A percentile compares a stretch with the other conserved stretches of the same genome.
phyloP scores from a whole-genome alignment of 2,329 filamentous ascomycete genomes.

The Stachybotrys elegans region DNA sequence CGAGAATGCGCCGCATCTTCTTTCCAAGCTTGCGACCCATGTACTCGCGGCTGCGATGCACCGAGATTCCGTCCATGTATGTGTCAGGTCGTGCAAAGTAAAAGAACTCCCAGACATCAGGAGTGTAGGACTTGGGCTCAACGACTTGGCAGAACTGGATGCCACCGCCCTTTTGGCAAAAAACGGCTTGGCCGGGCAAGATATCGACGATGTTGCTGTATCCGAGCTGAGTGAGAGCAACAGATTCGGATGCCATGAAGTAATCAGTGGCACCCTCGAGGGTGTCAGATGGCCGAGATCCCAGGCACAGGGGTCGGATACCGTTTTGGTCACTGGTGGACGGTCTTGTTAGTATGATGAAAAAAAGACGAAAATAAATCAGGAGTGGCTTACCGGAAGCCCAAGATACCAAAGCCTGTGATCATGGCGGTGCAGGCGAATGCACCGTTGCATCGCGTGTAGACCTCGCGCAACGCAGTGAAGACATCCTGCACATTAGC shows the following conservation, averaged over 20 bases:
- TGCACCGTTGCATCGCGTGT: constrained; percentile 66
- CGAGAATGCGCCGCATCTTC: constrained; percentile 60
- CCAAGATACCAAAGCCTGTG: constrained; percentile 73
- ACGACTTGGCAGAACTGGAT: constrained; percentile 75
- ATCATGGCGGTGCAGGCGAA: constrained; percentile 81
- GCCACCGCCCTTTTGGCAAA: constrained; percentile 70
- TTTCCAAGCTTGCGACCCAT: constrained; percentile 79
- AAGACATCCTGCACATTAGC: constrained; percentile 77
- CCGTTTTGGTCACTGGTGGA: constrained; percentile 41
- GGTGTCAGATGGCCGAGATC: constrained; percentile 63
- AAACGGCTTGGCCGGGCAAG: constrained; percentile 77
- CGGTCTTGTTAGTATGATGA: constrained; percentile 54
- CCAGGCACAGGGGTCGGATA: constrained; percentile 77
- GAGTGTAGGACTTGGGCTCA: constrained; percentile 63
- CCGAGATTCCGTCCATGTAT: constrained; percentile 76
- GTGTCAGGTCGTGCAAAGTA: constrained; percentile 70
- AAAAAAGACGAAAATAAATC: no score
- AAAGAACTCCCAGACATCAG: constrained; percentile 69
- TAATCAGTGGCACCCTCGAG: constrained; percentile 67
- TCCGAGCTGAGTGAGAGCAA: constrained; percentile 76
- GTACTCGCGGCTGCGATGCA: constrained; percentile 71
- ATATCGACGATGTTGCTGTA: constrained; percentile 75
- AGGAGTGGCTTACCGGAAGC: constrained; percentile 60
- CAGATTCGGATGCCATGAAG: constrained; percentile 86
- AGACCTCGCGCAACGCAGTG: constrained; percentile 65